A percentile compares a stretch with the other conserved stretches of the same genome.
phyloP scores from a whole-genome alignment of 495 filamentous ascomycete genomes.

The Immersiella caudata region DNA sequence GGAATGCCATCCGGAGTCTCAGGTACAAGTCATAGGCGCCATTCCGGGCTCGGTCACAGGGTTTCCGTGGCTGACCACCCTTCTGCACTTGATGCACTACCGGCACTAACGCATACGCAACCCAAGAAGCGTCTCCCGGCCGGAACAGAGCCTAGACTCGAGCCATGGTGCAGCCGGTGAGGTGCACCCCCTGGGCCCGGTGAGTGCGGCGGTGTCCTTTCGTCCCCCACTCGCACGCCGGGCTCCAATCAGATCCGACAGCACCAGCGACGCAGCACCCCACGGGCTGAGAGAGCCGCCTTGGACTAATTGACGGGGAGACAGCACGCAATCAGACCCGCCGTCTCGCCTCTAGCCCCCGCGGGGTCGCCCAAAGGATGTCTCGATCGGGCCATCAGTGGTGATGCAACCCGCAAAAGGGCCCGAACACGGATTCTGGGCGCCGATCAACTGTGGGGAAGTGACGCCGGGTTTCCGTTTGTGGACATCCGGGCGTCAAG shows the following conservation, averaged over 20 bases:
- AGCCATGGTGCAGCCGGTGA: constrained; percentile 23
- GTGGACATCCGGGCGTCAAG: background rate
- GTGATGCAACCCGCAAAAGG: constrained; percentile 1
- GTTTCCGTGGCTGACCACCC: constrained; percentile 1
- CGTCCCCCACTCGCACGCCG: background rate
- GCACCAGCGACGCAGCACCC: background rate
- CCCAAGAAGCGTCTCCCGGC: background rate
- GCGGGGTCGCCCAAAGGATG: background rate
- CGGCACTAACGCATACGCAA: background rate
- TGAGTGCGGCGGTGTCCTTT: constrained; percentile 8
- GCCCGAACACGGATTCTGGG: background rate
- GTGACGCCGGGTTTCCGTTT: background rate
- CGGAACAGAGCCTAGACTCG: constrained; percentile 17
- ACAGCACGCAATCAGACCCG: constrained; percentile 11
- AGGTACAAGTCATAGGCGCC: background rate
- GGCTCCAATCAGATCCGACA: constrained; percentile 21
- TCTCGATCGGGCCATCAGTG: background rate
- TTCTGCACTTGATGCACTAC: background rate
- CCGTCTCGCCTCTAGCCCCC: background rate
- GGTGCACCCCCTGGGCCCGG: constrained; percentile 17
- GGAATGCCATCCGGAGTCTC: background rate
- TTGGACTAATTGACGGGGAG: constrained; percentile 1
- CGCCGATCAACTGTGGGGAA: background rate
- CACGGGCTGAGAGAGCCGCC: constrained; percentile 5
- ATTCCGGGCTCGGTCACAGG: background rate